Base-by-base conservation (phyloP, 2,329 filamentous ascomycete genomes). In the Diaporthe batatas region DNA sequence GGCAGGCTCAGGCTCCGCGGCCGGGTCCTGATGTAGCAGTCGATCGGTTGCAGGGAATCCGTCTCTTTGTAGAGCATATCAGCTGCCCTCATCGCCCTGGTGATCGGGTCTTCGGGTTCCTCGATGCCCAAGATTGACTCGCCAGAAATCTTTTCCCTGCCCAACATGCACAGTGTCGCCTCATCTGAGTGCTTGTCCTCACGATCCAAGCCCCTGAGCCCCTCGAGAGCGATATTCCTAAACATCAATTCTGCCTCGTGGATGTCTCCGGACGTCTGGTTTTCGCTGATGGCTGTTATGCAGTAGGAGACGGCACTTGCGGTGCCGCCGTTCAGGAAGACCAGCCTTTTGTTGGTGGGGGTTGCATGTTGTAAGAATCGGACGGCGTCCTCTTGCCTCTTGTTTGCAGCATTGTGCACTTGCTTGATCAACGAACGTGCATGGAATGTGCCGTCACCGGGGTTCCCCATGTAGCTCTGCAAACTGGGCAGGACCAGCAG, bases 271-370 rank as follows among this genome's bases (percentile, higher is more conserved):
- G 83, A 77, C 0, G 87, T 88, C 70, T 87, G 80, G 72, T 89
- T 82, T 68, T 87, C 80, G 78, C 86, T 86, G 67, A 92, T 90
- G 39, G 83, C 82, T 47, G 82, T 81, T 71, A 92, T 85, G 76
- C 90, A 92, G 32, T 86, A 81, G 7, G 86, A 80, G 69, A 87
- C 86, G 1, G 89, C 89, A 71, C 86, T 83, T 12, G 87, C 83
- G 3, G 87, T 88, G 12, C 90, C 89, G 3, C 90, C 90, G 68
- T 90, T 86, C 79, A 90, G 82, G 75, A 92, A 91, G 10, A 91
- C 90, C 6, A 92, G 79, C 72, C 86, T 86, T 75, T 87, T 90
- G 72, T 85, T 84, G 68, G 80, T 79, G 12, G 82, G 78, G 0
- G 83, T 84, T 8, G 87, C 85, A 12, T 81, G 81, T 53, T 81